A percentile compares a stretch with the other conserved stretches of the same genome.
phyloP scores from a whole-genome alignment of 2,329 filamentous ascomycete species.

The Calonectria henricotiae region DNA sequence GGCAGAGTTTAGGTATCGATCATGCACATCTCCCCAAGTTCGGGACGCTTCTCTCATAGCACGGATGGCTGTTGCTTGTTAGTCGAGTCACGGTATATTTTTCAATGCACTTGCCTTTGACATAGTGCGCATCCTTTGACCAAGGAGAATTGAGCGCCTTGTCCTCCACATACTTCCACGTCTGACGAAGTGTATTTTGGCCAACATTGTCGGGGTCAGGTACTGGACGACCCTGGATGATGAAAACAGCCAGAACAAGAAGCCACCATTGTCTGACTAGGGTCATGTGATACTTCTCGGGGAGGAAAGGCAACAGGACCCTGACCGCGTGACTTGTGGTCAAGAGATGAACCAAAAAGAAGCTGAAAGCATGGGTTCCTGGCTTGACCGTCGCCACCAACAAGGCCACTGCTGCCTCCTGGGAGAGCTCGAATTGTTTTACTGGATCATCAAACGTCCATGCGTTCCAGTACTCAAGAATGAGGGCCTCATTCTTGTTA shows the following conservation, averaged over 20 bases:
- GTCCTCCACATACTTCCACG: constrained; percentile 84
- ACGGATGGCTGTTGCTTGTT: constrained; percentile 71
- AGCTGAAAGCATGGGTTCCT: constrained; percentile 80
- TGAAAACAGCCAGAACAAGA: constrained; percentile 83
- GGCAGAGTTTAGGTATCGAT: constrained; percentile 78
- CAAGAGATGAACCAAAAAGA: constrained; percentile 86
- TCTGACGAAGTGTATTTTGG: constrained; percentile 73
- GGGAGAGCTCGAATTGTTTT: constrained; percentile 83
- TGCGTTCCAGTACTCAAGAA: constrained; percentile 93
- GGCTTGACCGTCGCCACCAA: constrained; percentile 74
- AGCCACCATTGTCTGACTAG: constrained; percentile 94
- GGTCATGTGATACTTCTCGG: constrained; percentile 79
- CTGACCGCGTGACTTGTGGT: constrained; percentile 91
- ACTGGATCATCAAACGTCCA: constrained; percentile 82
- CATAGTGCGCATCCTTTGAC: constrained; percentile 84
- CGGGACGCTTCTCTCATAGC: constrained; percentile 82
- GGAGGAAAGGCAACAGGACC: constrained; percentile 86
- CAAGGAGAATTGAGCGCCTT: constrained; percentile 79
- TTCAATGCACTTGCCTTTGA: constrained; percentile 76
- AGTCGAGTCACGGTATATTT: constrained; percentile 7
- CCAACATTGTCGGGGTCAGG: constrained; percentile 79
- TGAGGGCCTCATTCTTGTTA: constrained; percentile 75
- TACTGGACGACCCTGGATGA: constrained; percentile 81
- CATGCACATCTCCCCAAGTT: constrained; percentile 81
- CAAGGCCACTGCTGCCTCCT: constrained; percentile 74